Evolutionary conservation across 179 eudicot genomes (phyloP).

Genomic region (Corrigiola litoralis): DNA sequence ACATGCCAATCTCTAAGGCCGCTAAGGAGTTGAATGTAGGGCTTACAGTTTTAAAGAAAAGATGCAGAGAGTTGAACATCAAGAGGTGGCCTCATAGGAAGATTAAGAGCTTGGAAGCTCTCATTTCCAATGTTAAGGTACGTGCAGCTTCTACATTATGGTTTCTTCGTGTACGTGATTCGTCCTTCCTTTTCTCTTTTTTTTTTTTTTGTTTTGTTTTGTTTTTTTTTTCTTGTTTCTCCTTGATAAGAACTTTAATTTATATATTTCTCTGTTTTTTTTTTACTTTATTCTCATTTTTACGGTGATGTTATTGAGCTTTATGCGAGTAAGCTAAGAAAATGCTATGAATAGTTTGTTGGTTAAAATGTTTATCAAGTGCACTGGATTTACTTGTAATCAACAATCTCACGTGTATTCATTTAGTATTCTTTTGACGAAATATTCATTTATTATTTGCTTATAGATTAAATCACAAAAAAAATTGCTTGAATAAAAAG

Average conservation of each 20-base stretch:
- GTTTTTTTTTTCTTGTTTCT: not conserved
- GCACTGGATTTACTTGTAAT: no score
- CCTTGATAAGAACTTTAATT: not conserved
- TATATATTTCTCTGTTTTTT: not conserved
- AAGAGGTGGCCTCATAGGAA: constrained; percentile 87
- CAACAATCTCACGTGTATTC: no score
- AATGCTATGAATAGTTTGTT: no score
- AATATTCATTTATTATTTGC: no score
- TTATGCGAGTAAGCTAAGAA: no score
- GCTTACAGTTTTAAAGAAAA: constrained; percentile 73
- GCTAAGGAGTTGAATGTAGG: constrained; percentile 75
- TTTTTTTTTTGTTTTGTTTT: not conserved
- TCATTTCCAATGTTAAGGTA: constrained; percentile 62
- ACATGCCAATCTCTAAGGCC: constrained; percentile 66
- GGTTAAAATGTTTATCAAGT: no score
- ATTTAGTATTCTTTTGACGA: no score
- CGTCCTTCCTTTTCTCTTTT: not conserved
- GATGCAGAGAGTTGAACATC: constrained; percentile 73
- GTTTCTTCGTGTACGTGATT: no score
- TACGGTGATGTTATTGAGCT: no score
- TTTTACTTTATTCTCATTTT: not conserved
- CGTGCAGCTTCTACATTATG: not conserved
- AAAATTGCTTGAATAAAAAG: no score
- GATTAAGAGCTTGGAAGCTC: constrained; percentile 66
- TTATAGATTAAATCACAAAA: no score